These are phyloP conservation scores for Leccinum imitatum DNA, from an alignment of 768 basidiomycete genomes.

Conservation along the genomic window DNA sequence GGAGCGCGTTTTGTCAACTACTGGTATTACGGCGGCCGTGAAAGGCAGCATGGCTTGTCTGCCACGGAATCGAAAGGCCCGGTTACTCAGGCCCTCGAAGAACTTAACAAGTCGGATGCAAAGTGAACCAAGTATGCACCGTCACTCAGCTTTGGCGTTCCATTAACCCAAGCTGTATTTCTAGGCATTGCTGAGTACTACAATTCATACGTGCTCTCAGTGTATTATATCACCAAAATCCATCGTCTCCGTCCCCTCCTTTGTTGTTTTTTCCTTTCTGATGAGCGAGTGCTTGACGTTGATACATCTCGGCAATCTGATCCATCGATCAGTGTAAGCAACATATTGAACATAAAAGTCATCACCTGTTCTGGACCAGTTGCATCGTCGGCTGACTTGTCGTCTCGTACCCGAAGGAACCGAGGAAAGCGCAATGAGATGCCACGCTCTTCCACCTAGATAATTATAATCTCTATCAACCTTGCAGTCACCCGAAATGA, in stretches of 20 bases:
- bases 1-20: slow-evolving; percentile 85
- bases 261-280: slow-evolving; percentile 65
- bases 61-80: slow-evolving; percentile 36
- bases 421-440: slow-evolving; percentile 96
- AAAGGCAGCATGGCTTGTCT: slow-evolving; percentile 55
- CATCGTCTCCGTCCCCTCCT: slow-evolving; percentile 67
- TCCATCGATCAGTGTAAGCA: slow-evolving; percentile 5
- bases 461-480: neutral
- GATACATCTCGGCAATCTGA: slow-evolving; percentile 93
- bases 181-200: slow-evolving; percentile 19
- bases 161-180: neutral
- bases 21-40: slow-evolving; percentile 87
- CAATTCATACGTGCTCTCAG: slow-evolving; percentile 3
- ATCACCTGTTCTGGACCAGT: slow-evolving; percentile 90
- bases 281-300: slow-evolving; percentile 81
- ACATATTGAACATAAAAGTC: neutral
- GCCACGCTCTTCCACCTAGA: slow-evolving; percentile 81
- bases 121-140: slow-evolving; percentile 16
- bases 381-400: slow-evolving; percentile 90
- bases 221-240: slow-evolving; percentile 61
- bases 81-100: slow-evolving; percentile 52
- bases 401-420: slow-evolving; percentile 89
- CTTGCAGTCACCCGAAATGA: neutral
- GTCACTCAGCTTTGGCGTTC: neutral
- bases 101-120: slow-evolving; percentile 32